These are phyloP conservation scores for Phycomyces blakesleeanus DNA, from an alignment of 192 early-diverging fungal genomes.

Conservation along the genomic window DNA sequence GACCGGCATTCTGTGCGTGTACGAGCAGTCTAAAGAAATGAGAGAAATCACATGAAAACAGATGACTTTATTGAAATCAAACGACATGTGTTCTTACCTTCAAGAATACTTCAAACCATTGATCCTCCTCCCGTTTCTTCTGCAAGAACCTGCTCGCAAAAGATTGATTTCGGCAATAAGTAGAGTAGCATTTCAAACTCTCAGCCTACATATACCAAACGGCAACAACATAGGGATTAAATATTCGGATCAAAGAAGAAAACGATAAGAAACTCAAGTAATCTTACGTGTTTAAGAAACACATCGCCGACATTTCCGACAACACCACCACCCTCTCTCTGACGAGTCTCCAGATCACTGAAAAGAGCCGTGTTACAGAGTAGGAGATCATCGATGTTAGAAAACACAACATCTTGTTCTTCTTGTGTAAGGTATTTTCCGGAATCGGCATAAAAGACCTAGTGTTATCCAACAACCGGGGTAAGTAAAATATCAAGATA, in stretches of 20 bases:
- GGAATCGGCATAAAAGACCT: slow-evolving; percentile 64
- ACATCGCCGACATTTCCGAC: slow-evolving; percentile 69
- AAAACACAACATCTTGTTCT: slow-evolving; percentile 72
- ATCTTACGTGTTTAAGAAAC: slow-evolving; percentile 59
- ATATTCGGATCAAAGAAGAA: neutral
- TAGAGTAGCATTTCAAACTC: slow-evolving; percentile 55
- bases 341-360: slow-evolving; percentile 60
- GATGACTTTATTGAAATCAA: neutral
- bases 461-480: neutral
- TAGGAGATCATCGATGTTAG: slow-evolving; percentile 75
- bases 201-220: slow-evolving; percentile 36
- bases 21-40: slow-evolving; percentile 41
- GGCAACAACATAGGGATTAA: too few species aligned
- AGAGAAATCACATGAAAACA: neutral
- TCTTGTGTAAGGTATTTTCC: slow-evolving; percentile 46
- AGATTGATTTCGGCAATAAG: slow-evolving; percentile 65
- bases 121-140: slow-evolving; percentile 47
- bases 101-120: slow-evolving; percentile 54
- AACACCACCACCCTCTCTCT: slow-evolving; percentile 46
- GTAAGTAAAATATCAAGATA: neutral
- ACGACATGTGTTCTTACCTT: slow-evolving; percentile 42
- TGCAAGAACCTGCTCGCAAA: slow-evolving; percentile 60
- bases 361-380: slow-evolving; percentile 63
- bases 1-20: slow-evolving; percentile 59
- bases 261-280: neutral